Conservation (phyloP, 352 stramenopile genomes). For the Phytopythium cucurbitacearum region DNA sequence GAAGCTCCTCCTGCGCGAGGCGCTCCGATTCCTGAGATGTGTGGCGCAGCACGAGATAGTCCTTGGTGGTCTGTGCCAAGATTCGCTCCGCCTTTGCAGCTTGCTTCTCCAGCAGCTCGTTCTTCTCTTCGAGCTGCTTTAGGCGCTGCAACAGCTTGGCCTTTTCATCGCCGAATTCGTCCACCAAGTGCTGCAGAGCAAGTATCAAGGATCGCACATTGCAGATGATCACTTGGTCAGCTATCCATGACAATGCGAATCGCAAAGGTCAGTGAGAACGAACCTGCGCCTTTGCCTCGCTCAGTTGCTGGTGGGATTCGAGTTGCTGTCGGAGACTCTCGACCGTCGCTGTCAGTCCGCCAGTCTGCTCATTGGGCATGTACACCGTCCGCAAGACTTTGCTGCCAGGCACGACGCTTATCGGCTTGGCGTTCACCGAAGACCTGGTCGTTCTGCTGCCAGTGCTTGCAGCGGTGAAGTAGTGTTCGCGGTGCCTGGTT, state of each 20-base stretch:
- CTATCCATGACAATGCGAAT: too few relatives aligned
- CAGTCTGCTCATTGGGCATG: constrained; percentile 66
- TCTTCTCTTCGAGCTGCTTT: constrained; percentile 30
- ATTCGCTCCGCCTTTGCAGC: constrained; percentile 51
- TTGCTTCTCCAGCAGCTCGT: constrained; percentile 35
- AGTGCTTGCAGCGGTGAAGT: constrained; percentile 5
- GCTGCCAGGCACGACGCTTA: constrained; percentile 9
- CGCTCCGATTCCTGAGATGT: constrained; percentile 59
- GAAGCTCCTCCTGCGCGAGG: constrained; percentile 53
- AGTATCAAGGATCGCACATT: background rate
- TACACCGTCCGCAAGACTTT: constrained; percentile 76
- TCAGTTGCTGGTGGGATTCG: constrained; percentile 40
- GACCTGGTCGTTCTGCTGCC: constrained; percentile 15
- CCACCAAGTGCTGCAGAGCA: constrained; percentile 19
- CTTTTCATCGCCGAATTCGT: constrained; percentile 55
- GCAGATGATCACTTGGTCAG: too few relatives aligned
- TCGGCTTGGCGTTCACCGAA: constrained; percentile 10
- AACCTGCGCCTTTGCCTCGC: constrained; percentile 60
- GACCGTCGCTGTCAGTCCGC: constrained; percentile 41
- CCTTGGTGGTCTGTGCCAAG: constrained; percentile 64
- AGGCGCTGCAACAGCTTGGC: constrained; percentile 37
- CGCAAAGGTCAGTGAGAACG: background rate
- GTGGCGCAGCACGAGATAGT: constrained; percentile 74
- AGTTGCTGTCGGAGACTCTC: constrained; percentile 63
- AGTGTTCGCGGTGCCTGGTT: background rate